A percentile compares a stretch with the other conserved stretches of the same genome.
Evolutionary conservation across 192 early-diverging fungal species (phyloP).

Genomic region (Anaeromyces robustus): DNA sequence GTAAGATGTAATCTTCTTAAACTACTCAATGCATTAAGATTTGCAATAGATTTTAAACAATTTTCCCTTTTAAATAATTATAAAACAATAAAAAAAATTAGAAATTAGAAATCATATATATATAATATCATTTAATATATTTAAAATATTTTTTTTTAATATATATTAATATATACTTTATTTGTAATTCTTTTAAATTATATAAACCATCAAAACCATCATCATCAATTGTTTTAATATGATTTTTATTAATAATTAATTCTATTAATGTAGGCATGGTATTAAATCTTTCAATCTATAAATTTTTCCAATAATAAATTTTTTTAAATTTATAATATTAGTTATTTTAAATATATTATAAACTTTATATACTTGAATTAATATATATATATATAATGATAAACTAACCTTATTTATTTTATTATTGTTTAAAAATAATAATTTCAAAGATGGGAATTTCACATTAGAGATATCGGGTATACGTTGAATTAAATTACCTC

Average conservation of each 20-base stretch:
- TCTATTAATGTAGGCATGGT: constrained; percentile 32
- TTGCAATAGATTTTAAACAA: constrained; percentile 25
- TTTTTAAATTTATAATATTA: too few species aligned
- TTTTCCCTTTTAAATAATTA: constrained; percentile 24
- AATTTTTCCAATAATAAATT: too few species aligned
- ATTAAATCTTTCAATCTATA: constrained; percentile 40
- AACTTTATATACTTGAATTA: too few species aligned
- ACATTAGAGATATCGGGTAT: constrained; percentile 34
- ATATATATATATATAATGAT: neutral
- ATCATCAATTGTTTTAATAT: constrained; percentile 35
- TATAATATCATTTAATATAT: neutral
- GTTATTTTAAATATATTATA: too few species aligned
- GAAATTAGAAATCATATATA: too few species aligned
- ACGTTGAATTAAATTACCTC: constrained; percentile 25
- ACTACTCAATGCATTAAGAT: constrained; percentile 38
- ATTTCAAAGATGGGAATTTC: constrained; percentile 23
- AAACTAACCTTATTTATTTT: constrained; percentile 35
- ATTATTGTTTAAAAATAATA: constrained; percentile 35
- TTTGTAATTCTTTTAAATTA: constrained; percentile 35
- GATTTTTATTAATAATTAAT: constrained; percentile 41
- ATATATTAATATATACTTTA: constrained; percentile 20
- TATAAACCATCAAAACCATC: constrained; percentile 28
- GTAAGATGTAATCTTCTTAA: constrained; percentile 25
- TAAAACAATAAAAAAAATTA: neutral
- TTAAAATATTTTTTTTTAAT: constrained; percentile 5